Evolutionary conservation across 1,284 basidiomycete genomes (phyloP), one percentile per base, ranked within the genome.

Genomic region (Cerioporus squamosus): DNA sequence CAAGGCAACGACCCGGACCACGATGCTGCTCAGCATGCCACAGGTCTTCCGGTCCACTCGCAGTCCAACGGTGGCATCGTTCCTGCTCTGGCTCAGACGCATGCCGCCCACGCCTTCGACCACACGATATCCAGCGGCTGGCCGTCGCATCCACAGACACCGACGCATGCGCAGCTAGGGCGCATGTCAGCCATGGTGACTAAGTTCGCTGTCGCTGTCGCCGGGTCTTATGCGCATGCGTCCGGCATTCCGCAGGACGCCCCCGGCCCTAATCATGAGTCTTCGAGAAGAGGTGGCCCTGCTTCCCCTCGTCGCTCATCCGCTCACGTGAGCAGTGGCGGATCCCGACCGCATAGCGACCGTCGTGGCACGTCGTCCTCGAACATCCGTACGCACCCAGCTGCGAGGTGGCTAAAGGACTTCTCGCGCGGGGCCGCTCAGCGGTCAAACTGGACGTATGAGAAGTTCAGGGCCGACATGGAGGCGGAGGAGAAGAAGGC

Each of bases 181-280:
- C 74, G 77, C 17, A 86, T 87, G 82, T 73, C 80, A 6, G 74
- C 72, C 9, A 77, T 87, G 69, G 62, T 86, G 15, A 81, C 81
- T 2, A 75, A 74, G 56, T 75, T 84, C 62, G 74, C 80, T 10
- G 56, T 85, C 10, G 71, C 81, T 1, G 70, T 72, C 17, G 62
- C 69, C 20, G 71, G 70, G 1, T 55, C 67, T 12, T 63, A 70
- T 47, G 59, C 67, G 2, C 62, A 66, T 24, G 65, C 64, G 39
- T 55, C 66, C 2, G 61, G 62, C 17, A 50, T 57, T 15, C 51
- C 58, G 6, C 47, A 59, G 6, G 50, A 57, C 3, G 40, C 36
- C 18, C 18, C 17, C 14, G 33, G 31, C 17, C n/a, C 26, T 3
- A 29, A 14, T 31, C 24, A 39, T 29, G 40, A 29, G 24, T n/a